Evolutionary conservation across 2,329 filamentous ascomycete genomes (phyloP).

Genomic region (Cytospora piceicola): DNA sequence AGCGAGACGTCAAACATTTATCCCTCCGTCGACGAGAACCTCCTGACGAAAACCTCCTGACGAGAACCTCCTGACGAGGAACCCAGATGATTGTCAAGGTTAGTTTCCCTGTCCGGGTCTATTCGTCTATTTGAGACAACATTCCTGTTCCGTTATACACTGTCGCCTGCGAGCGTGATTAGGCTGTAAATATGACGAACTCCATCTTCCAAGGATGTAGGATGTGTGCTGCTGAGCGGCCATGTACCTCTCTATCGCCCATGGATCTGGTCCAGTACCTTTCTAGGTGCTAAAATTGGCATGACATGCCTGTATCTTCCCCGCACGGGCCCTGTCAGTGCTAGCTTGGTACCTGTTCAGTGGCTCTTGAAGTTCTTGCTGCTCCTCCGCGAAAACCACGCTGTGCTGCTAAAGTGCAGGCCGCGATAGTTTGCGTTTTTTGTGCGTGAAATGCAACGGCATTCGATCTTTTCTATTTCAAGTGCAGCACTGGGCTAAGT

Average conservation of each 20-base stretch:
- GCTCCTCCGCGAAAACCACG: constrained; percentile 29
- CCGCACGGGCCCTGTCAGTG: background rate
- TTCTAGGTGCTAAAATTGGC: background rate
- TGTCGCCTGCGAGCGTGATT: background rate
- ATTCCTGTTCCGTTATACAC: background rate
- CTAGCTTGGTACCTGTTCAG: background rate
- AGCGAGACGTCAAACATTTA: too few relatives aligned
- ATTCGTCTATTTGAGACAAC: too few relatives aligned
- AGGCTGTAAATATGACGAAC: background rate
- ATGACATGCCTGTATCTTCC: too few relatives aligned
- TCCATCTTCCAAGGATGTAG: background rate
- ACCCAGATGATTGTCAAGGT: too few relatives aligned
- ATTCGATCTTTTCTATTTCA: constrained; percentile 11
- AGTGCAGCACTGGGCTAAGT: background rate
- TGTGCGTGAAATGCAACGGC: constrained; percentile 28
- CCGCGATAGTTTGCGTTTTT: constrained; percentile 21
- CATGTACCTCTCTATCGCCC: background rate
- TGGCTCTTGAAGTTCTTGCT: background rate
- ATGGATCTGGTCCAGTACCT: background rate
- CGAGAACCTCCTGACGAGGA: too few relatives aligned
- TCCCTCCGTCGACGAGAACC: too few relatives aligned
- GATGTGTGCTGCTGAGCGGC: background rate
- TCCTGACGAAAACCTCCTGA: too few relatives aligned
- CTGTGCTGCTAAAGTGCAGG: constrained; percentile 16
- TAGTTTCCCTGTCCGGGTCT: too few relatives aligned